Evolutionary conservation across 331 rosid genomes (phyloP), one percentile per base, ranked within the genome.

Genomic region (Quercus tomentella): DNA sequence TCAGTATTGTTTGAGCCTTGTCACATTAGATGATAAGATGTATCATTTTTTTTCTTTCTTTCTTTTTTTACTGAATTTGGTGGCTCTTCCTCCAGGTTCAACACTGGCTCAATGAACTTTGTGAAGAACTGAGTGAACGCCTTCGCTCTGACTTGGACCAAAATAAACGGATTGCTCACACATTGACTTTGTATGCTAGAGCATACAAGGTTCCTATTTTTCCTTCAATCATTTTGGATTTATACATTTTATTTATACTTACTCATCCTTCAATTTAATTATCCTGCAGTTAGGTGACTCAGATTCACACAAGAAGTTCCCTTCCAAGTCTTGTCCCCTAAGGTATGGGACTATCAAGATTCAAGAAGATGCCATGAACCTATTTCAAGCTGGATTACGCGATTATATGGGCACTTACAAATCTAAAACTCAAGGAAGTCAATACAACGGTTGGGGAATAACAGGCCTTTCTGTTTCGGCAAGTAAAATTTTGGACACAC

Each of bases 311-410:
- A 93, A 82, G 82, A 93, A 90, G 83, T 95, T 95, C 79, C 96
- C 99, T 83, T 95, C 97, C 62, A 93, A 93, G 83, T 95, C 98
- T 77, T 91, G 99, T 83, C 93, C 97, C 83, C 77, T 95, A 74
- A 89, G 99, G 79, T 91, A 93, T 77, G 97, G 99, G 75, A 62
- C 92, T 85, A 83, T 83, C 68, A 95, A 90, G 91, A 89, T 95
- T 84, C 99, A 95, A 87, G 97, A 95, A 73, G 99, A 95, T 83
- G 97, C 98, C 41, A 56, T 93, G 55, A 88, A 79, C 86, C 89
- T 95, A 56, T 95, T 95, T 85, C 95, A 90, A 72, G 87, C 97
- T 78, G 99, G 87, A 73, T 79, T 95, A 75, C 98, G 96, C 56
- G 97, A 93, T 43, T 95, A 82, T 83, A 43, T 88, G 82, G 91